Conservation (phyloP, 2,329 filamentous ascomycete species). For the Pezizomycotina sp. region DNA sequence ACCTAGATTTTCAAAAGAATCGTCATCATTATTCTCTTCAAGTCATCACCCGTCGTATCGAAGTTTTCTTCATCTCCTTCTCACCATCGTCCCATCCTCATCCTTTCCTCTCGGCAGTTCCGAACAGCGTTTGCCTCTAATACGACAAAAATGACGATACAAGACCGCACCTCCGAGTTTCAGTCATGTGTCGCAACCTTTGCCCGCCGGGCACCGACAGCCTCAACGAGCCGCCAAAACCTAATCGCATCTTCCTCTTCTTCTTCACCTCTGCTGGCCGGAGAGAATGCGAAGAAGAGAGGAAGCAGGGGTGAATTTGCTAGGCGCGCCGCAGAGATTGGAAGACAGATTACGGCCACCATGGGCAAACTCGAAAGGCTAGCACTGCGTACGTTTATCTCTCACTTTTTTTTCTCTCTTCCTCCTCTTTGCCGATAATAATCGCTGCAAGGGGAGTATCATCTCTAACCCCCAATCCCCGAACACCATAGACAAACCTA, state of each 20-base stretch:
- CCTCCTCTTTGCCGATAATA: neutral
- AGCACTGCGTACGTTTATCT: slow-evolving; percentile 48
- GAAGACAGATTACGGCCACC: slow-evolving; percentile 73
- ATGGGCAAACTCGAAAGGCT: slow-evolving; percentile 92
- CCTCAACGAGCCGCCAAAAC: slow-evolving; percentile 58
- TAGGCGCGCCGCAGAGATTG: slow-evolving; percentile 76
- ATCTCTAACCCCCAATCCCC: neutral
- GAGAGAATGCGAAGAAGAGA: slow-evolving; percentile 38
- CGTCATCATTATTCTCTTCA: neutral
- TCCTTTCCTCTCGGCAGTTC: neutral
- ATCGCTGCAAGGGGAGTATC: neutral
- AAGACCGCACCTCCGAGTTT: slow-evolving; percentile 94
- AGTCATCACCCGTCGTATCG: neutral
- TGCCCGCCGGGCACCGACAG: slow-evolving; percentile 63
- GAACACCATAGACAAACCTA: slow-evolving; percentile 5
- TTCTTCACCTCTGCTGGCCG: slow-evolving; percentile 51
- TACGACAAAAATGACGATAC: slow-evolving; percentile 54
- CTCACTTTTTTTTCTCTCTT: neutral
- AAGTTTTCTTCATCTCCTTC: neutral
- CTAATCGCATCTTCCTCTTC: slow-evolving; percentile 66
- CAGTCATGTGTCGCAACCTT: slow-evolving; percentile 46
- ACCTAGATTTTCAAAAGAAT: too few species aligned
- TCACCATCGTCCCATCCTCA: slow-evolving; percentile 2
- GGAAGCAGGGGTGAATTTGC: slow-evolving; percentile 77
- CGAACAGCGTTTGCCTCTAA: slow-evolving; percentile 20